A percentile compares a stretch with the other conserved stretches of the same genome.
These are phyloP conservation scores for Xylaria intraflava DNA, from an alignment of 495 filamentous ascomycete genomes.

Conservation along the genomic window DNA sequence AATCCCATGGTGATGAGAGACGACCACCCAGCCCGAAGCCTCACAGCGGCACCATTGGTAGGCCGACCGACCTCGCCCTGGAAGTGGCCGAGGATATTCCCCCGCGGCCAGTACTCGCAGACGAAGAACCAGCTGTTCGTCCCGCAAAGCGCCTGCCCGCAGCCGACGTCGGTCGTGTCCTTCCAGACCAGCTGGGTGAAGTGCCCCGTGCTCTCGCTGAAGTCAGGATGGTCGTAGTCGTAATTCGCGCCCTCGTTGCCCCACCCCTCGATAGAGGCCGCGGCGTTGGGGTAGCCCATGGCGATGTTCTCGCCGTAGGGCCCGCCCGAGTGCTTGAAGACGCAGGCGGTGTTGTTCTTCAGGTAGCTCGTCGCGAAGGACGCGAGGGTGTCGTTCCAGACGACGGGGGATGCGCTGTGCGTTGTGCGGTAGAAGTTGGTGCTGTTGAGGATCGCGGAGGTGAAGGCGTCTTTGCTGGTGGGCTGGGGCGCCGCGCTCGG, in stretches of 20 bases:
- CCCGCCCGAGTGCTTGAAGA: slow-evolving; percentile 58
- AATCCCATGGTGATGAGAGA: not conserved
- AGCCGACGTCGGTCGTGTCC: slow-evolving; percentile 61
- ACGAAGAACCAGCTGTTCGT: slow-evolving; percentile 64
- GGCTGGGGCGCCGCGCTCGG: slow-evolving; percentile 39
- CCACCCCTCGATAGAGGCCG: slow-evolving; percentile 59
- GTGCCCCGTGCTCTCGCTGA: slow-evolving; percentile 64
- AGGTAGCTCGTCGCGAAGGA: slow-evolving; percentile 43
- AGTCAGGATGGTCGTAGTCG: slow-evolving; percentile 49
- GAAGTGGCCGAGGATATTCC: slow-evolving; percentile 63
- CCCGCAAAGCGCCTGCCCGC: slow-evolving; percentile 54
- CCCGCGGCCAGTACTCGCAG: slow-evolving; percentile 71
- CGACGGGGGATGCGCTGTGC: slow-evolving; percentile 55
- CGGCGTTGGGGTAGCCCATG: slow-evolving; percentile 55
- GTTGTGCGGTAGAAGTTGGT: slow-evolving; percentile 61
- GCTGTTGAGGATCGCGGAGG: slow-evolving; percentile 52
- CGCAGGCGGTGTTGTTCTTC: slow-evolving; percentile 33
- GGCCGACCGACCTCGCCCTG: slow-evolving; percentile 39
- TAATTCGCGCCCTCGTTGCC: slow-evolving; percentile 56
- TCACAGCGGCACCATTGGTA: slow-evolving; percentile 1
- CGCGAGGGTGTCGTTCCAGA: slow-evolving; percentile 61
- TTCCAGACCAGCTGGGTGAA: slow-evolving; percentile 84
- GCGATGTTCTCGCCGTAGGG: slow-evolving; percentile 77
- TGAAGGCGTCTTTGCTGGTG: slow-evolving; percentile 43
- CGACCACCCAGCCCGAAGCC: slow-evolving; percentile 2